A percentile compares a stretch with the other conserved stretches of the same genome.
Conservation (phyloP, 2,329 filamentous ascomycete genomes). For the Epichloe sylvatica region DNA sequence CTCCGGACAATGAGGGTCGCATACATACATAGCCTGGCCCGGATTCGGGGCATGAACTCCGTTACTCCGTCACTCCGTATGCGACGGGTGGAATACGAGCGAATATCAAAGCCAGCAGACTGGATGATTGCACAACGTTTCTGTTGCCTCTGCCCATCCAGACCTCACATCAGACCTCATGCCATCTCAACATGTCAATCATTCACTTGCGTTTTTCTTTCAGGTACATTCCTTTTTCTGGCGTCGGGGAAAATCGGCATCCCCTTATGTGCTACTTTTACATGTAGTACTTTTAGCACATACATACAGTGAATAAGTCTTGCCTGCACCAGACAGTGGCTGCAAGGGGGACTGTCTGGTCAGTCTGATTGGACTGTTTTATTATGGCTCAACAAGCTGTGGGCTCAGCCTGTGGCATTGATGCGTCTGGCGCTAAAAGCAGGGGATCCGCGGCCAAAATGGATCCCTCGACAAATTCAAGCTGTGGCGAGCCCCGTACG, state of each 20-base stretch:
- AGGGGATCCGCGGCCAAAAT: slow-evolving; percentile 3
- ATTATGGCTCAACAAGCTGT: slow-evolving; percentile 4
- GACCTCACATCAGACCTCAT: no score
- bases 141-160: no score
- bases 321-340: no score
- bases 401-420: slow-evolving; percentile 13
- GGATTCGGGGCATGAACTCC: not conserved
- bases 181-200: not conserved
- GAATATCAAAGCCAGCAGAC: no score
- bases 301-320: no score
- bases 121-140: no score
- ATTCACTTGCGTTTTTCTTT: not conserved
- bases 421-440: slow-evolving; percentile 14
- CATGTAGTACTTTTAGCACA: no score
- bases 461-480: not conserved
- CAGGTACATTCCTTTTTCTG: no score
- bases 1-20: no score
- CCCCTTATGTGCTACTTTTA: no score
- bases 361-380: slow-evolving; percentile 15
- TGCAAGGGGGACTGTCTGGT: slow-evolving; percentile 4
- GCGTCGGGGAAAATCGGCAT: no score
- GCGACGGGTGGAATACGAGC: not conserved
- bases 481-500: no score
- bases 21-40: not conserved
- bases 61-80: not conserved